These are phyloP conservation scores for Solanum pennellii DNA, from an alignment of 257 asterid genomes.

Conservation along the genomic window DNA sequence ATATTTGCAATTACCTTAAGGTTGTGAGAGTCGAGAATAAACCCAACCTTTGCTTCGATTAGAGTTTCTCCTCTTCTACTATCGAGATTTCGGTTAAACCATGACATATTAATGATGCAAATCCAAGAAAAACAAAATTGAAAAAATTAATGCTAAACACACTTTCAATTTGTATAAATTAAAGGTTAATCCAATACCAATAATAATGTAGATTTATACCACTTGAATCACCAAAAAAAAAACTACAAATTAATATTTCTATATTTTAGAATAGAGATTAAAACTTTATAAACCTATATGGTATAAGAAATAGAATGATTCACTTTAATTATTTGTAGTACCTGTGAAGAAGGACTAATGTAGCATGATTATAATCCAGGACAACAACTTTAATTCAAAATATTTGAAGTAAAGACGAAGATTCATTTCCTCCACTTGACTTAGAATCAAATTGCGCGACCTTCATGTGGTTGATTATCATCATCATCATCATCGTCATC, in stretches of 20 bases:
- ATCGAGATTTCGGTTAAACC: not conserved
- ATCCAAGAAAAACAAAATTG: not conserved
- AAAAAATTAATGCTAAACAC: not conserved
- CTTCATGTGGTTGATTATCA: not conserved
- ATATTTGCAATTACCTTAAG: not conserved
- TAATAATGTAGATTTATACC: not conserved
- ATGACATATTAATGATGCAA: not conserved
- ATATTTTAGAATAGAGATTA: not conserved
- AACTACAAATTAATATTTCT: not conserved
- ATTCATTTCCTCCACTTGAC: not conserved
- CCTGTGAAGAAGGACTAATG: not conserved
- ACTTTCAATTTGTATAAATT: not conserved
- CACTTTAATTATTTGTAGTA: constrained; percentile 2
- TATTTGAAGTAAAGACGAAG: not conserved
- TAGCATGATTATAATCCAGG: not conserved
- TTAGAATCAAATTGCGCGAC: not conserved
- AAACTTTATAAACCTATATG: not conserved
- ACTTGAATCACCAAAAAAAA: not conserved
- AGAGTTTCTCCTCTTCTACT: not conserved
- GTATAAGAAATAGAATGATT: not conserved
- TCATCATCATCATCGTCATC: not conserved
- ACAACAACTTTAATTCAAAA: not conserved
- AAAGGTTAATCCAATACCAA: not conserved
- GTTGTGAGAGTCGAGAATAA: not conserved
- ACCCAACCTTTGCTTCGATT: not conserved